These are phyloP conservation scores for Penicillium sp. DNA, from an alignment of 2,329 filamentous ascomycete species.

Conservation along the genomic window DNA sequence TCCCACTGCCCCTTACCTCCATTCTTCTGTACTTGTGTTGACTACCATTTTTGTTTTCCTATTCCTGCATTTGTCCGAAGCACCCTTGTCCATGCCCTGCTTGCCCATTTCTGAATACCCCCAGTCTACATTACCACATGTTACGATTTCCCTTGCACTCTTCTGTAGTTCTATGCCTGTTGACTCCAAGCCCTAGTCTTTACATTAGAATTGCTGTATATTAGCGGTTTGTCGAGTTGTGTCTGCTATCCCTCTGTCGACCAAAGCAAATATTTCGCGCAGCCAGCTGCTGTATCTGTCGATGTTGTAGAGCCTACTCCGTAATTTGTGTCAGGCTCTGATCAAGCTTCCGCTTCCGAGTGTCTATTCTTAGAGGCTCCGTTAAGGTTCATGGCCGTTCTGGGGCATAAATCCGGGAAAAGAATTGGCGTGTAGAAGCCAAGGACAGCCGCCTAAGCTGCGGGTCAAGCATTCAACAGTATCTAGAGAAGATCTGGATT, in stretches of 20 bases:
- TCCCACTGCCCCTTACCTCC: conserved; percentile 13
- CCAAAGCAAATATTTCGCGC: background rate
- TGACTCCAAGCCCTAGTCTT: conserved; percentile 20
- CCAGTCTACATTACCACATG: conserved; percentile 22
- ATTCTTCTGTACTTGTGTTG: conserved; percentile 7
- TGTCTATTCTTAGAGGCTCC: background rate
- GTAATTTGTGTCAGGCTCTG: background rate
- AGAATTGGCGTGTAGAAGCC: too few species aligned
- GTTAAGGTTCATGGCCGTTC: too few species aligned
- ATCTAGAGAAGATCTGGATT: background rate
- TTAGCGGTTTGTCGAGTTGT: conserved; percentile 28
- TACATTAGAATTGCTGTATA: conserved; percentile 42
- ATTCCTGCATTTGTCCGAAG: background rate
- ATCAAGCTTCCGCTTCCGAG: background rate
- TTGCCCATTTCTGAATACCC: conserved; percentile 30
- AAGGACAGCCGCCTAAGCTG: background rate
- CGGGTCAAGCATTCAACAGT: background rate
- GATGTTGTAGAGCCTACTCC: background rate
- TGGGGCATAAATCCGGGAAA: too few species aligned
- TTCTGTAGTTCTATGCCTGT: conserved; percentile 28
- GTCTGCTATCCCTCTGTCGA: background rate
- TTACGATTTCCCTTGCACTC: conserved; percentile 19
- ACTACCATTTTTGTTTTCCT: conserved; percentile 5
- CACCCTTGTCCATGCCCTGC: conserved; percentile 7
- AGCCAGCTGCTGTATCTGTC: background rate